phyloP scores from a whole-genome alignment of 75 land plant genomes.

The Isoetes taiwanensis region DNA sequence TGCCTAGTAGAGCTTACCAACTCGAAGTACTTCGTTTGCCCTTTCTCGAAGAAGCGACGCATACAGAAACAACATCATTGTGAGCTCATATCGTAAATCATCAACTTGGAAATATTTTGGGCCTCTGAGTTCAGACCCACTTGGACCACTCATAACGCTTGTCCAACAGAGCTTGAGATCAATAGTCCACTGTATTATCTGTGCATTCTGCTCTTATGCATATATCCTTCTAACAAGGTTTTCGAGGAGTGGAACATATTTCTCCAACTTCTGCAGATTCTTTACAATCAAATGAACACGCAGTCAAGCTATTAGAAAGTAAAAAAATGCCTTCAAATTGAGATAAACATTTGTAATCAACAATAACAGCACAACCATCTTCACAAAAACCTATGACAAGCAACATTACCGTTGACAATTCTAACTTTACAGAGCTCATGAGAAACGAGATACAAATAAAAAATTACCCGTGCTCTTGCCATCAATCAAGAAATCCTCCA shows the following conservation, averaged over 20 bases:
- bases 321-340: too few species aligned
- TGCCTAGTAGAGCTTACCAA: too few species aligned
- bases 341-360: too few species aligned
- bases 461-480: constrained; percentile 47
- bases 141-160: constrained; percentile 39
- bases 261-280: constrained; percentile 59
- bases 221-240: constrained; percentile 35
- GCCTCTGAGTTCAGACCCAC: constrained; percentile 26
- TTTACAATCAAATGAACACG: too few species aligned
- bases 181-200: constrained; percentile 33
- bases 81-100: constrained; percentile 45
- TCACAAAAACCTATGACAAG: constrained; percentile 44
- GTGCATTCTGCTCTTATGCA: constrained; percentile 11
- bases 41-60: constrained; percentile 47
- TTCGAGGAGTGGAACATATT: constrained; percentile 52
- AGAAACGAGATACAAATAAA: too few species aligned
- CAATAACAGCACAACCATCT: constrained; percentile 69
- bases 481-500: constrained; percentile 63
- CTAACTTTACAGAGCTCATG: too few species aligned
- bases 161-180: constrained; percentile 50
- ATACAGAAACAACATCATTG: constrained; percentile 55
- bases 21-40: constrained; percentile 41
- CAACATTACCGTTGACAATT: too few species aligned
- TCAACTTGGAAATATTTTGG: constrained; percentile 45
- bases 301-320: too few species aligned